These are phyloP conservation scores for Colletotrichum cordylinicola DNA, from an alignment of 2,329 filamentous ascomycete genomes.

Conservation along the genomic window DNA sequence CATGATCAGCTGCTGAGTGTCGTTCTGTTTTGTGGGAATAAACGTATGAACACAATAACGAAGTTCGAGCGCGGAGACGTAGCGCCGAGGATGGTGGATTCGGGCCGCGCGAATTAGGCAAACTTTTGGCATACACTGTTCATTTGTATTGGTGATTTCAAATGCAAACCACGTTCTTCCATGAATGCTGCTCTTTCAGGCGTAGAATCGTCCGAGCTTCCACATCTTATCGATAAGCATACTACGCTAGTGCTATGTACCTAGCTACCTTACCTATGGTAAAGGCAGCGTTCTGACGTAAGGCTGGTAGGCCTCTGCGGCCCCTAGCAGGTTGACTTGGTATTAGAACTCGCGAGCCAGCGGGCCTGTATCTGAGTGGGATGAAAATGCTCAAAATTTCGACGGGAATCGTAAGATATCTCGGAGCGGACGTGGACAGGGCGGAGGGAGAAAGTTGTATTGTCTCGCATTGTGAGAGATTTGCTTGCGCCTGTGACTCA, in stretches of 20 bases:
- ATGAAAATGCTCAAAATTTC: neutral
- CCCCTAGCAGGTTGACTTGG: neutral
- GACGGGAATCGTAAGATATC: neutral
- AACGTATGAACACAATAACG: neutral
- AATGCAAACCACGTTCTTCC: neutral
- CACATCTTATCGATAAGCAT: neutral
- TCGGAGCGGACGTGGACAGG: neutral
- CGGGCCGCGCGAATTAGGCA: neutral
- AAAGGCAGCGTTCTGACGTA: neutral
- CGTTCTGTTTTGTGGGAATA: conserved; percentile 66
- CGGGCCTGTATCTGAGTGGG: neutral
- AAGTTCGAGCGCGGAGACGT: neutral
- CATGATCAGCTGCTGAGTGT: neutral
- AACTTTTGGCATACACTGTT: neutral
- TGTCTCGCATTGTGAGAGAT: neutral
- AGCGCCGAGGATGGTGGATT: neutral
- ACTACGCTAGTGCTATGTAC: neutral
- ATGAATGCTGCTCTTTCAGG: neutral
- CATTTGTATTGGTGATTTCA: neutral
- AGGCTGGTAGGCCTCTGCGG: neutral
- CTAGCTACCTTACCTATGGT: neutral
- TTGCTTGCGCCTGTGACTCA: neutral
- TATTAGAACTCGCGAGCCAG: neutral
- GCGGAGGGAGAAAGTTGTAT: neutral
- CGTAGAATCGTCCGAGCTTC: neutral